These are phyloP conservation scores for Fragosphaeria purpurea DNA, from an alignment of 2,329 filamentous ascomycete species.

Conservation along the genomic window DNA sequence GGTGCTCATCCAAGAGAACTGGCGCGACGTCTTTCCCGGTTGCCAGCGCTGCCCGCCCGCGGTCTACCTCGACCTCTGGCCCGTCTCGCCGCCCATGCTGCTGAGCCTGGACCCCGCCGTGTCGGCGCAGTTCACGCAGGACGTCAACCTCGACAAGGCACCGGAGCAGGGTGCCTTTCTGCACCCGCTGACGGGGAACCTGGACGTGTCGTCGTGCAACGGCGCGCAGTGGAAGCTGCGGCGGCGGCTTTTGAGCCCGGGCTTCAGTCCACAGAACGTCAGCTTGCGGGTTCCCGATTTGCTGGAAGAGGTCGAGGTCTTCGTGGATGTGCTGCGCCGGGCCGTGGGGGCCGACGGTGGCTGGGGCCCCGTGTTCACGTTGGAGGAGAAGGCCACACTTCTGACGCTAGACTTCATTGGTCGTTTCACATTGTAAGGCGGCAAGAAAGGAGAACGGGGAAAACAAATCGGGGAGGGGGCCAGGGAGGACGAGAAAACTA, in stretches of 20 bases:
- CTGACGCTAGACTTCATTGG: conserved; percentile 19
- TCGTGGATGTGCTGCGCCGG: conserved; percentile 16
- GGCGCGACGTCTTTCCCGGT: conserved; percentile 12
- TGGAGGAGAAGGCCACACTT: conserved; percentile 15
- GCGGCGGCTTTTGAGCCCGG: conserved; percentile 25
- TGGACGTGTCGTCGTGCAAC: conserved; percentile 24
- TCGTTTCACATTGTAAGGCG: conserved; percentile 12
- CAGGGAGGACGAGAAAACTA: no score
- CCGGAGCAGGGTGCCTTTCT: conserved; percentile 2
- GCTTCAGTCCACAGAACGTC: conserved; percentile 26
- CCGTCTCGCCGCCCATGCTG: conserved; percentile 9
- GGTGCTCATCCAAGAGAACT: conserved; percentile 13
- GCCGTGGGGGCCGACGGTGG: conserved; percentile 13
- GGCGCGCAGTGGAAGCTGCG: conserved; percentile 28
- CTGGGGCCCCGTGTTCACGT: conserved; percentile 13
- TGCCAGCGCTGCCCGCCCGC: conserved; percentile 4
- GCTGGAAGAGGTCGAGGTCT: conserved; percentile 20
- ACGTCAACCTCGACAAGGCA: conserved; percentile 7
- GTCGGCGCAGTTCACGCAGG: conserved; percentile 10
- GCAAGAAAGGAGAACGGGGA: background rate
- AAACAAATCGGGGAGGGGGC: no score
- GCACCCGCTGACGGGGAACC: conserved; percentile 19
- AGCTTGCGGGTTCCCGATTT: conserved; percentile 22
- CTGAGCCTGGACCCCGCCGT: conserved; percentile 10
- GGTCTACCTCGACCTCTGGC: conserved; percentile 12